Base-by-base conservation (phyloP, 768 basidiomycete species). In the Fistulinella prunicolor region DNA sequence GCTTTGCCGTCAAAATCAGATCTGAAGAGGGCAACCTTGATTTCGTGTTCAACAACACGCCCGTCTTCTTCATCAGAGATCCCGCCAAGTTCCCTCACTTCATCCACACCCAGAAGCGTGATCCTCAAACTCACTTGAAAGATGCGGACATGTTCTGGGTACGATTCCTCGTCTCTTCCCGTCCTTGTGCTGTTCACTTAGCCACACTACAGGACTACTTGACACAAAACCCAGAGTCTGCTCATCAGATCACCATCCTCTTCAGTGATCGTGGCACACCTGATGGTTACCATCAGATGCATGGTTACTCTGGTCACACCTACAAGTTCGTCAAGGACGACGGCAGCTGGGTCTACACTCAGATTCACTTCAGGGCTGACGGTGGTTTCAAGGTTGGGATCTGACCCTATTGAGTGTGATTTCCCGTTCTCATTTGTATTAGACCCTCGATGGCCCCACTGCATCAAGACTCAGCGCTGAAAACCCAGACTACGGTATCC, bases 231-330 rank as follows among this genome's bases (percentile, higher is more conserved):
- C 87, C 89, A 9, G 89, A 94, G 72, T 88, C 90, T 17, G 89
- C 87, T 49, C 89, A 92, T 67, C 89, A 92, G 70, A 73, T 90
- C 60, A 77, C 89, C 79, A 94, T 94, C 66, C 78, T 91, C 50
- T 86, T 96, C 74, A 89, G 89, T n/a, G 94, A 97, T 70, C 89
- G 94, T 60, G 86, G 91, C 39, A 96, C 92, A 47, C 94, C 95
- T 51, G 85, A 84, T 69, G 93, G 82, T n/a, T 94, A 73, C 73
- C 83, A 89, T 70, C 74, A 84, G 52, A 75, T 83, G 82, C 90
- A 97, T 70, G 94, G 93, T 3, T 96, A 94, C 76, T 89, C 89
- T 42, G 90, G 94, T 14, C 92, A 96, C 77, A 86, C 94, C 26
- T 90, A 77, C 77, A 89, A 94, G 67, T 82, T 93, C 69, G 76